Evolutionary conservation across 2,329 filamentous ascomycete genomes (phyloP), one percentile per base, ranked within the genome.

Genomic region (Sporothrix brunneoviolacea): DNA sequence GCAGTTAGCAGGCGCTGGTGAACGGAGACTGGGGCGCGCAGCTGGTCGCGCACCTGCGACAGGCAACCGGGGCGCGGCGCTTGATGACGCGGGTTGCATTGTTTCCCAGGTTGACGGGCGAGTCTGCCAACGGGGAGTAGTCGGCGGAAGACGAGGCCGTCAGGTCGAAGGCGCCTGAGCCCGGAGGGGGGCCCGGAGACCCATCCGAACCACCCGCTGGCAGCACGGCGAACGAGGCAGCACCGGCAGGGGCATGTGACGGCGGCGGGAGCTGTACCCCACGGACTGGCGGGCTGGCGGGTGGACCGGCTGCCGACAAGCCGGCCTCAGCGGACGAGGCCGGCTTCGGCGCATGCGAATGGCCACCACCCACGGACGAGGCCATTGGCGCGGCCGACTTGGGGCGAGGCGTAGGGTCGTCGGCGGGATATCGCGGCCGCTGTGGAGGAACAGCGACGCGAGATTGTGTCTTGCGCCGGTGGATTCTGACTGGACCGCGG

Each of bases 61-160:
- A 59, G n/a, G 58, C 58, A 18, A 59, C 54, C 3, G 58, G 51
- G 2, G 58, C 54, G 2, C 58, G 57, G 16, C 58, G 58, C 42
- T 59, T 59, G 50, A 57, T 43, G 27, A 56, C 18, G 27, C 47
- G 49, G 30, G 47, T 39, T 16, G 50, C 43, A 21, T 37, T 42
- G 28, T 32, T 44, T 8, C 30, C 40, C 4, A n/a, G 33, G 16
- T 33, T 40, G 28, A 24, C 33, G 4, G 45, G 16, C 4, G 36
- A 27, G 13, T 24, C 24, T 12, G 16, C 24, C 12, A 19, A 16
- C 7, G 21, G 24, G 4, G 44, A 46, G 21, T 37, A 33, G 35
- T 28, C 33, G 43, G 33, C n/a, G 2, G 44, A 47, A 10, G 44
- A 28, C 22, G 43, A 19, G 8, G 16, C 4, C 24, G 28, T 36